Base-by-base conservation (phyloP, 768 basidiomycete genomes). In the Phanerochaete carnosa region DNA sequence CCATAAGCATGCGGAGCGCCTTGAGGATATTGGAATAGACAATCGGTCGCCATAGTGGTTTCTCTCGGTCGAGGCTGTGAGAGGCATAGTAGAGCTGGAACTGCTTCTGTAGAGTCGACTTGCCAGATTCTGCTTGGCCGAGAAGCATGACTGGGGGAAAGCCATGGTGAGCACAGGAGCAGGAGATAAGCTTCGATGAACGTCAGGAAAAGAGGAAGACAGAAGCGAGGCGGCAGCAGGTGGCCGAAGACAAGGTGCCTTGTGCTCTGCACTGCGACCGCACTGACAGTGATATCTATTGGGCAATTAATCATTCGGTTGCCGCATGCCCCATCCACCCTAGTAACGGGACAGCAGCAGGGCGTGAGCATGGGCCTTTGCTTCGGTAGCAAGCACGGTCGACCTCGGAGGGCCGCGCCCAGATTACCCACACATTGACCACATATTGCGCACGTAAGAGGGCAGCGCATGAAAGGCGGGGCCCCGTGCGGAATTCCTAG, bases 81-180 rank as follows among this genome's bases (percentile, higher is more conserved):
- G 72, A 85, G 8, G 90, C 86, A 67, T 92, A 91, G 73, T 86
- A 88, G 0, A 92, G 79, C 68, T 93, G 90, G 68, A 93, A 90
- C 71, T 93, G 90, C 68, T 92, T 92, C 68, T 88, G 89, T 13
- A 93, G 79, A 2, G 92, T 93, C 1, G 90, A 91, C 73, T 94
- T 94, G 37, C 90, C 90, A 9, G 69, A 70, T 59, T 74, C 74
- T 26, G 74, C 74, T 55, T 75, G 74, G 2, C 74, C 74, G 29
- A 75, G 69, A 22, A 72, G 66, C 67, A 72, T 70, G 3, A 72
- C 71, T 72, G 60, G 15, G 33, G 5, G 28, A 49, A 11, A 6
- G 47, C 22, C 28, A 25, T 49, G 47, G 47, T 29, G 7, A 25
- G 47, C 47, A 26, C 6, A 16, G 19, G 30, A 52, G 19, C 15